Conservation (phyloP, 345 rosid species). For the Euphorbia tirucalli region DNA sequence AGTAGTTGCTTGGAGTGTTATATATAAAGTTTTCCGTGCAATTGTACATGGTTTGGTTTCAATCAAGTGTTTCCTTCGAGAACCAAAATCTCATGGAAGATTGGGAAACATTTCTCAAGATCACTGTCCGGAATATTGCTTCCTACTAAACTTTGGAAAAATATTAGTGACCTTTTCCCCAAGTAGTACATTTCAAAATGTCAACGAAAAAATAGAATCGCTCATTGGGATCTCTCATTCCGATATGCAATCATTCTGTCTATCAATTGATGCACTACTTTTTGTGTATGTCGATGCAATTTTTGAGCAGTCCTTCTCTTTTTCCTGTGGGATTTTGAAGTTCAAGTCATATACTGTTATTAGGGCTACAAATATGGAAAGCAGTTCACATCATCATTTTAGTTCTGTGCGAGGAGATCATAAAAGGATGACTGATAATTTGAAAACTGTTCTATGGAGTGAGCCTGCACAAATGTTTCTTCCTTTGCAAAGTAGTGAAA, state of each 20-base stretch:
- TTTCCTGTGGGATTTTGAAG: slow-evolving; percentile 59
- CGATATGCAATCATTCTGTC: slow-evolving; percentile 45
- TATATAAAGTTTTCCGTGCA: slow-evolving; percentile 36
- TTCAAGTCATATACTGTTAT: slow-evolving; percentile 39
- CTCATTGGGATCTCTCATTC: slow-evolving; percentile 36
- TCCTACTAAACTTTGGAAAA: slow-evolving; percentile 52
- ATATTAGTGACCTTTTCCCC: slow-evolving; percentile 45
- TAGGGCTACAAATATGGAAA: slow-evolving; percentile 30
- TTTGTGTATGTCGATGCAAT: slow-evolving; percentile 43
- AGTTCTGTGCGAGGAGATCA: slow-evolving; percentile 32
- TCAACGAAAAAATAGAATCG: slow-evolving; percentile 35
- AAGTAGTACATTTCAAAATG: slow-evolving; percentile 26
- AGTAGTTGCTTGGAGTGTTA: slow-evolving; percentile 37
- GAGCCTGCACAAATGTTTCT: slow-evolving; percentile 53
- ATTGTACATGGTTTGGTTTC: slow-evolving; percentile 26
- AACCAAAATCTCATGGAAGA: slow-evolving; percentile 30
- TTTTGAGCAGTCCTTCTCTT: slow-evolving; percentile 43
- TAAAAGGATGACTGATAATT: slow-evolving; percentile 35
- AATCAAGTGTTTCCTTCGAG: slow-evolving; percentile 28
- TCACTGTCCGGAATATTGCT: slow-evolving; percentile 34
- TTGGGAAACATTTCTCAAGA: slow-evolving; percentile 33
- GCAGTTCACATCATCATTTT: slow-evolving; percentile 25
- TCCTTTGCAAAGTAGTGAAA: slow-evolving; percentile 34
- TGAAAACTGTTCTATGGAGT: slow-evolving; percentile 46
- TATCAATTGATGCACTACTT: slow-evolving; percentile 52